Evolutionary conservation across 2,329 filamentous ascomycete species (phyloP), one percentile per base, ranked within the genome.

Genomic region (Trichoderma semiorbis): DNA sequence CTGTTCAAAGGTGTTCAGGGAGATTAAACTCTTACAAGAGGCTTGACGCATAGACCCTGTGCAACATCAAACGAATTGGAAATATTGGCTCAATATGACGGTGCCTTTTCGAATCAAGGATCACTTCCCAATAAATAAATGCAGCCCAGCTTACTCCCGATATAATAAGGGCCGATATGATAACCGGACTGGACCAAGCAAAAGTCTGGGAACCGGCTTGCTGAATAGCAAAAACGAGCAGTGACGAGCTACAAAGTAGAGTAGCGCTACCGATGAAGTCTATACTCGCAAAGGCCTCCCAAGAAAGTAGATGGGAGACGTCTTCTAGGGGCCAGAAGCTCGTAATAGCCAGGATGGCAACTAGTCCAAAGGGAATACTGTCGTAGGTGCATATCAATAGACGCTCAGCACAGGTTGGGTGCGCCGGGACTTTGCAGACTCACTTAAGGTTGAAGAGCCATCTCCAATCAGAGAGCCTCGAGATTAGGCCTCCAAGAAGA

Each of bases 391-490:
- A 43, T n/a, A 16, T 14, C 7, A 28, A 77, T 70, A 78, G 77
- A 69, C 78, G 71, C 26, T 64, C 21, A 57, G 34, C 30, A 7
- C 24, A 16, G 72, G 10, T 24, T 12, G 30, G 32, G 32, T 6
- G 3, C 21, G 7, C 26, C 30, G 12, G 11, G 18, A 2, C 12
- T 10, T 16, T 21, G n/a, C 12, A 8, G 47, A 74, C 84, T 60
- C 79, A 89, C 87, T 91, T 91, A 77, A 90, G 86, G 78, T 87
- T 87, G 77, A 90, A 90, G 50, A 90, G 83, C 82, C 87, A 89
- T 65, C 86, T 82, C 89, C 89, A 91, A 57, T 82, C 83, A 21
- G 84, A 83, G 2, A 83, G 79, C n/a, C 85, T 82, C 1, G 87
- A 85, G 26, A 91, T 86, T 3, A 84, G 80, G 2, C 88, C 89